Percentiles rank a stretch among this genome's conserved stretches.
Conservation (phyloP, 2,329 filamentous ascomycete genomes). For the Parastagonospora nodorum region DNA sequence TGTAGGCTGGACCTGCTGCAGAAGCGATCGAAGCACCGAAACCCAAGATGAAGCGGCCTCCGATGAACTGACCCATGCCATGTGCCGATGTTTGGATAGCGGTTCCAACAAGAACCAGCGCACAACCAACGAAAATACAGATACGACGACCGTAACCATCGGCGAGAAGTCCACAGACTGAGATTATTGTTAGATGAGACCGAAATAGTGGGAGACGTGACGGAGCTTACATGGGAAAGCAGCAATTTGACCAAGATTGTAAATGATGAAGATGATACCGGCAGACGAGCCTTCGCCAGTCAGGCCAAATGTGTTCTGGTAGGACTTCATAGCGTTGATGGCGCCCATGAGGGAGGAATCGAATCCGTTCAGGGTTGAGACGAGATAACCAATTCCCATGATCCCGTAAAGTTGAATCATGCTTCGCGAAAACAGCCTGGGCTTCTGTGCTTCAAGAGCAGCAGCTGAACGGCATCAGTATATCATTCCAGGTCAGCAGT, state of each 20-base stretch:
- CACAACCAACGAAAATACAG: constrained; percentile 62
- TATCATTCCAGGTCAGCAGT: not conserved
- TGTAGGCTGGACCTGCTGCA: constrained; percentile 63
- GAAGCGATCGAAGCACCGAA: constrained; percentile 61
- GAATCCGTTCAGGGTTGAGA: constrained; percentile 43
- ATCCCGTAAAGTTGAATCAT: constrained; percentile 42
- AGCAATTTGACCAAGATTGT: constrained; percentile 57
- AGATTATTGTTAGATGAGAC: not conserved
- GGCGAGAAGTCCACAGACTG: constrained; percentile 43
- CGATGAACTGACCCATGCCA: constrained; percentile 59
- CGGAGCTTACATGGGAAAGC: constrained; percentile 49
- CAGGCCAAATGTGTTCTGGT: constrained; percentile 57
- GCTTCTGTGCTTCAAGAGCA: constrained; percentile 40
- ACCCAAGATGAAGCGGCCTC: constrained; percentile 47
- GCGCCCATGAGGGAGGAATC: constrained; percentile 51
- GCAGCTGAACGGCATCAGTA: constrained; percentile 27
- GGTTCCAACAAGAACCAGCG: constrained; percentile 59
- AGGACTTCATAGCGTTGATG: constrained; percentile 60
- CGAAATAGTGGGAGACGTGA: not conserved
- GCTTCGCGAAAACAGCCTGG: constrained; percentile 32
- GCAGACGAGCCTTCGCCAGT: constrained; percentile 54
- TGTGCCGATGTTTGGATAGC: constrained; percentile 58
- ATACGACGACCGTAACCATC: constrained; percentile 56
- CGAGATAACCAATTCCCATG: constrained; percentile 42
- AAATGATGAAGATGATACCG: constrained; percentile 54